Evolutionary conservation across 2,329 filamentous ascomycete species (phyloP), one percentile per base, ranked within the genome.

Genomic region (Apiospora phragmitis): DNA sequence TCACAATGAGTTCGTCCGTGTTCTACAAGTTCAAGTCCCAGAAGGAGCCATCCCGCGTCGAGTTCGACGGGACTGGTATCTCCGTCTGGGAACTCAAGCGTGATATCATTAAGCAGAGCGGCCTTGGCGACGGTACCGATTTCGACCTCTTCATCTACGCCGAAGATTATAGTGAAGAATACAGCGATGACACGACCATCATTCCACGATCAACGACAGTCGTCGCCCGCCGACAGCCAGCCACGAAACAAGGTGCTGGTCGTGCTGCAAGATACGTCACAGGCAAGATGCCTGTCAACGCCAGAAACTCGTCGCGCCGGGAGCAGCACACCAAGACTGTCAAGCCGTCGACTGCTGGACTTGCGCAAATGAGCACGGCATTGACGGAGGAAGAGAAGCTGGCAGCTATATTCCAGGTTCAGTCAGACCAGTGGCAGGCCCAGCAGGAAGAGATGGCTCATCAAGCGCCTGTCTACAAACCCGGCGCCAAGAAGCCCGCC

Each of bases 1-100:
- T 80, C 85, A 90, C 79, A 79, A 98, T 98, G 95, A 90, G 94
- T 81, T 97, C 96, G 70, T 98, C 95, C 75, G 96, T 99, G 80
- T 98, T 98, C 85, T 99, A 98, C 93, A 97, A 97, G 85, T 99
- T 99, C n/a, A 98, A 98, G 85, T 98, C 95, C 77, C 94, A 97
- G 81, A 98, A 94, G 85, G 96, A 98, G 80, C 94, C 94, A 72
- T 94, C 94, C 71, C 91, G 95, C 79, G 94, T 99, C 78, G 93
- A 95, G 79, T 98, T 99, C 82, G 95, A 99, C 83, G 96, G 96
- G 80, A 98, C 95, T 77, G 94, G 94, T 83, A 97, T 98, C 80
- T 97, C 95, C 73, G 96, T 98, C 74, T 99, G 98, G 84, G 97
- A 99, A 81, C 88, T 99, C 80, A 99, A 99, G 86, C 93, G 95